These are phyloP conservation scores for Coprinellus micaceus DNA, from an alignment of 768 basidiomycete species.

Conservation along the genomic window DNA sequence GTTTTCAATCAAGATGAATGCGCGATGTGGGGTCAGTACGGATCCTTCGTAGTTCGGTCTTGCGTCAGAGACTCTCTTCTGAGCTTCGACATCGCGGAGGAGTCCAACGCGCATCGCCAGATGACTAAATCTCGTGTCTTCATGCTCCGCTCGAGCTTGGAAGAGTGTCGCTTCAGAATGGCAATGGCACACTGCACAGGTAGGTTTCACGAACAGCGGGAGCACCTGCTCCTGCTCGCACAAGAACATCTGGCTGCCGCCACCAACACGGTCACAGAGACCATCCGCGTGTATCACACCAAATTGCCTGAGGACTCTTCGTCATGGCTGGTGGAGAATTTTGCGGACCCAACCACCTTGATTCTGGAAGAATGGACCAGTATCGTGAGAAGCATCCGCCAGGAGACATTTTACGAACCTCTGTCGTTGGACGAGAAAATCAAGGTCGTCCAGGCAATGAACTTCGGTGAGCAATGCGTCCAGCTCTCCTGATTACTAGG, in stretches of 20 bases:
- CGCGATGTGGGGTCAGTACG: constrained; percentile 44
- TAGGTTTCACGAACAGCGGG: constrained; percentile 19
- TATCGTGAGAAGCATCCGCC: constrained; percentile 35
- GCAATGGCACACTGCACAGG: constrained; percentile 28
- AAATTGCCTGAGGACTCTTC: constrained; percentile 12
- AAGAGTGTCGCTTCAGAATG: constrained; percentile 48
- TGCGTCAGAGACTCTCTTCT: constrained; percentile 45
- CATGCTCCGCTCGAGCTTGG: constrained; percentile 42
- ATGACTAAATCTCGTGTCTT: constrained; percentile 42
- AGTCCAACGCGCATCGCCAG: constrained; percentile 52
- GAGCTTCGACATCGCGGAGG: constrained; percentile 43
- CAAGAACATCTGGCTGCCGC: constrained; percentile 10
- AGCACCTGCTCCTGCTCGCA: constrained; percentile 15
- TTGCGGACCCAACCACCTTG: constrained; percentile 28
- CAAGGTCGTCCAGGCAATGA: constrained; percentile 45
- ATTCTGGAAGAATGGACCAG: constrained; percentile 47
- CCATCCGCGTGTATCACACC: not conserved
- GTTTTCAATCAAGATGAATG: constrained; percentile 26
- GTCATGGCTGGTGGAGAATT: constrained; percentile 44
- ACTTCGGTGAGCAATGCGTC: constrained; percentile 35
- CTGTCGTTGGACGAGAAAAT: constrained; percentile 53
- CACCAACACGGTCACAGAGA: constrained; percentile 9
- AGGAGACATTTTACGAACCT: constrained; percentile 46
- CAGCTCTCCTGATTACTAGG: no score
- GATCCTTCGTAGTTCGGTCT: constrained; percentile 41